Base-by-base conservation (phyloP, 139 green algal species). In the Ettlia oleoabundans region DNA sequence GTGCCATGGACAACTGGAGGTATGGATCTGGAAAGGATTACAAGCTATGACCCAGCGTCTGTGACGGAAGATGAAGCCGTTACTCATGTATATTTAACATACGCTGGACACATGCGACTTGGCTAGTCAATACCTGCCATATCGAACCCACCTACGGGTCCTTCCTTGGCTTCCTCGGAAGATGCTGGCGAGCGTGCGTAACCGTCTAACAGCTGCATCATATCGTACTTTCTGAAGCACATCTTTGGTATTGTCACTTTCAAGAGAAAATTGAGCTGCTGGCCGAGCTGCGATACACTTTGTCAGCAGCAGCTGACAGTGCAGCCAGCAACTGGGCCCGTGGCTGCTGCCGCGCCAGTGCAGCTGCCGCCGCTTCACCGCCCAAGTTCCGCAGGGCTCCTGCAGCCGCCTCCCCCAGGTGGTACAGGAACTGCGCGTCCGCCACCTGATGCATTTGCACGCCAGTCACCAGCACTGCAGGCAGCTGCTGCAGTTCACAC, bases 21-120 rank as follows among this genome's bases (percentile, higher is more conserved):
- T 91, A 84, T 66, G 87, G 87, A 3, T 33, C 55, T 1, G 87
- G 87, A 3, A 64, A 86, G 38, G 87, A 89, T 76, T 89, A 82
- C 73, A 42, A 74, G 47, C 64, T 70, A 28, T 80, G 26, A 77
- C 18, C 18, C 21, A 65, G 18, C 28, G 21, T 15, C 21, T 65
- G 55, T 28, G 55, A 32, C n/a, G n/a, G n/a, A n/a, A n/a, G n/a
- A n/a, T n/a, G n/a, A n/a, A n/a, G n/a, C n/a, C n/a, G n/a, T n/a
- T n/a, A n/a, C n/a, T n/a, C n/a, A n/a, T n/a, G n/a, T n/a, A n/a
- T n/a, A n/a, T n/a, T n/a, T n/a, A n/a, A n/a, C n/a, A n/a, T n/a
- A n/a, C n/a, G n/a, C n/a, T n/a, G n/a, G n/a, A n/a, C n/a, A n/a
- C n/a, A n/a, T n/a, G n/a, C n/a, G n/a, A n/a, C n/a, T n/a, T n/a